Base-by-base conservation (phyloP, 2,329 filamentous ascomycete species). In the Colletotrichum tropicale region DNA sequence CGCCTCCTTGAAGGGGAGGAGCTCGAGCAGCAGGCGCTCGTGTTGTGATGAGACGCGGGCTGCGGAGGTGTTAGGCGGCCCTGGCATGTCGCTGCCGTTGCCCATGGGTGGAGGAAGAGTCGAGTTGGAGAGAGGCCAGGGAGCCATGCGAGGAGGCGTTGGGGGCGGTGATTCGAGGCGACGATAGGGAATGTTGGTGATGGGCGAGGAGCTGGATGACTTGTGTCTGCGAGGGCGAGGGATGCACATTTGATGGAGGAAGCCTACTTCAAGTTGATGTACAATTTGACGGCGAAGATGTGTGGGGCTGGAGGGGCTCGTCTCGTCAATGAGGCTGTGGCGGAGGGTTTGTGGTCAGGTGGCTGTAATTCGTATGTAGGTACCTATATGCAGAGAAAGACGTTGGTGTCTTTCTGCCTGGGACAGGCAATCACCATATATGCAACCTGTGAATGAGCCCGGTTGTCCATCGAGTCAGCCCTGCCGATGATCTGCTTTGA, bases 1-100 rank as follows among this genome's bases (percentile, higher is more conserved):
- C 38, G 73, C 61, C 62, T 83, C 81, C 61, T 82, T 82, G 80
- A 86, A 84, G 32, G 84, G 84, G 13, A 86, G 81, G 52, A 85
- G 82, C 76, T 86, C 84, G 76, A 86, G 79, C 66, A 86, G 80
- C 38, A 86, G 83, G 36, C 84, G 83, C 78, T 84, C 82, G 77
- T 85, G 82, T 77, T 86, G 84, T 5, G 78, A 71, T 24, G 81
- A 77, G 60, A 84, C 64, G 52, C 43, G 61, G 38, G 65, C n/a
- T 4, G 74, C 26, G 62, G 65, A 7, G 28, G 48, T 52, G 43
- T 21, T 21, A 8, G 43, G n/a, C n/a, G 43, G 21, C 6, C 36
- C 26, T 18, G 68, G 38, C 21, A 30, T 36, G 18, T 60, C 21
- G 36, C 21, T 38, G 38, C 55, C 32, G 15, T 60, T 32, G 12